Evolutionary conservation across 2,329 filamentous ascomycete genomes (phyloP), one percentile per base, ranked within the genome.

Genomic region (Colletotrichum zoysiae): DNA sequence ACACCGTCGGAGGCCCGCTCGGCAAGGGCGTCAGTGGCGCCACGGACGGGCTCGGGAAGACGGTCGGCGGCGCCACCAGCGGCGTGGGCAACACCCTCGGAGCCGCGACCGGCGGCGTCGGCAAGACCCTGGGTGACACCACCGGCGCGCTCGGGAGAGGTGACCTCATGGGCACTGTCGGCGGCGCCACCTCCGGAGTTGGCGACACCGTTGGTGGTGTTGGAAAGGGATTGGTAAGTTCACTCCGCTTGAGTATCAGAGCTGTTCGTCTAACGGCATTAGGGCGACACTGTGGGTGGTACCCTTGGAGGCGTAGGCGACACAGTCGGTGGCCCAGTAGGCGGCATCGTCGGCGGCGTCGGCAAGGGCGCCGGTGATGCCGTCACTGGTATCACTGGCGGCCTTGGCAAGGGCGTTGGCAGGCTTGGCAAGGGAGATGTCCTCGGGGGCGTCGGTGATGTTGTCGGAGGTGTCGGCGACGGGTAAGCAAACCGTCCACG

Each of bases 181-280:
- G 70, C 5, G 70, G 70, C 8, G 70, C 60, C 7, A 72, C 70
- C 2, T 18, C 42, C 1, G 70, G 70, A 12, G 55, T 72, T 12
- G 70, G 70, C 3, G 42, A 72, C n/a, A 72, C 70, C 12, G 70
- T 72, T 4, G 70, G 70, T 5, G 70, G 70, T 9, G 70, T 72
- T 16, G 70, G 70, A 42, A 72, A 72, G 55, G 70, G 70, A 65
- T 44, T 72, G 53, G 70, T 72, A 35, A 46, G 65, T 56, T 8
- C 6, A 12, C 23, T 46, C 18, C 35, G 3, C 18, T 1, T 20
- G 42, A 44, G 6, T 18, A 20, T 8, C n/a, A 35, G 18, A 2
- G 23, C 35, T 40, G 9, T 4, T 59, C 8, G 53, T 42, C 56
- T 68, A 53, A 69, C 46, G 9, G n/a, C 5, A 5, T 7, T 20